Conservation (phyloP, 257 asterid species). For the Handroanthus guayacan region DNA sequence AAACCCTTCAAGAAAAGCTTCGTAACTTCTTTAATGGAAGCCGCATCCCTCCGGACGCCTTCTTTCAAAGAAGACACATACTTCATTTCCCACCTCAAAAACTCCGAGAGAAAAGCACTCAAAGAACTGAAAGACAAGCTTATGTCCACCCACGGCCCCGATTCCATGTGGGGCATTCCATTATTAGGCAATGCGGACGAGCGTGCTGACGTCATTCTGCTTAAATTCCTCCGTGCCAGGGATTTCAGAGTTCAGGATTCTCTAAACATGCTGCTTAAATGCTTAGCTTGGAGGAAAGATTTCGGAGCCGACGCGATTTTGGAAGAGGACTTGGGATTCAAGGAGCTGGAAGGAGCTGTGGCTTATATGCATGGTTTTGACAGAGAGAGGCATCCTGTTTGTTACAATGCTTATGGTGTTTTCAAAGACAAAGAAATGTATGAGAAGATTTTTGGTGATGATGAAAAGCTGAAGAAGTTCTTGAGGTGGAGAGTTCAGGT, state of each 20-base stretch:
- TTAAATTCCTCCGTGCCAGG: conserved; percentile 89
- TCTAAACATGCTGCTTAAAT: conserved; percentile 61
- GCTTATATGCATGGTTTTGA: conserved; percentile 79
- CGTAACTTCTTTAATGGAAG: conserved; percentile 64
- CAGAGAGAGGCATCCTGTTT: conserved; percentile 75
- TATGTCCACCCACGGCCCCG: conserved; percentile 40
- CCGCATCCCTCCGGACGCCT: conserved; percentile 66
- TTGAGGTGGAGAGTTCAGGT: conserved; percentile 53
- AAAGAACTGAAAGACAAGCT: conserved; percentile 68
- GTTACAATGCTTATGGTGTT: conserved; percentile 89
- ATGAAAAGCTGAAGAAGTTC: conserved; percentile 43
- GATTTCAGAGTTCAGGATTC: conserved; percentile 74
- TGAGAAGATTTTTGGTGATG: conserved; percentile 66
- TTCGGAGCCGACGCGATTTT: conserved; percentile 68
- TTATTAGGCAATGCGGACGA: conserved; percentile 47
- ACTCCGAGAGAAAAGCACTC: conserved; percentile 71
- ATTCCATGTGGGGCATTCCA: conserved; percentile 80
- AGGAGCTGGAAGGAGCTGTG: conserved; percentile 81
- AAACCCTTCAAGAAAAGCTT: conserved; percentile 55
- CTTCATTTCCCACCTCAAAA: conserved; percentile 67
- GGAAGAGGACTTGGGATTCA: conserved; percentile 82
- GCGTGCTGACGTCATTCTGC: conserved; percentile 77
- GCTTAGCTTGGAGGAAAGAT: conserved; percentile 70
- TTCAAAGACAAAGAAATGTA: conserved; percentile 77
- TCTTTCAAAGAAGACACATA: conserved; percentile 91